Evolutionary conservation across 2,329 filamentous ascomycete genomes (phyloP), one percentile per base, ranked within the genome.

Genomic region (Arthrobotrys musiformis): DNA sequence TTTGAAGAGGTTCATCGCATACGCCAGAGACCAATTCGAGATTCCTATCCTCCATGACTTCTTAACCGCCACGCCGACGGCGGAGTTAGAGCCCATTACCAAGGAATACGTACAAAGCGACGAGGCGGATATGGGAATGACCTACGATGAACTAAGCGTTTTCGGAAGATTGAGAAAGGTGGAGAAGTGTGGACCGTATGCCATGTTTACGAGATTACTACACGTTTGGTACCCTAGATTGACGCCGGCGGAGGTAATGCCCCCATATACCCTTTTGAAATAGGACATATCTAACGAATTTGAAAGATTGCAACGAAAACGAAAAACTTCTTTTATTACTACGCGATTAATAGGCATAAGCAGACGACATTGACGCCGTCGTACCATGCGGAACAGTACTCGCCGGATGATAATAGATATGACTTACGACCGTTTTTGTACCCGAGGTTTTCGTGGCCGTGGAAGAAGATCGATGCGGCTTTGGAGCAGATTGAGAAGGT

Each of bases 1-100:
- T 80, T 84, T 93, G 0, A 92, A 91, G 82, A 84, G 86, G 8
- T 93, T 94, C 83, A 91, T 93, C 74, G 84, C 84, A n/a, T 93
- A 88, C 86, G 87, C 89, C 1, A 83, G 85, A 63, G 84, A 82
- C 17, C 84, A 86, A 37, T 93, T 91, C 81, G 82, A 87, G 4
- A 83, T 94, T 0, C 89, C 90, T 0, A 88, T 91, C 64, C 86
- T 93, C 0, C 83, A 88, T 8, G 86, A 88, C 8, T 94, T 93
- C 84, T 83, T 93, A 42, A 85, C 86, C 11, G 90, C 89, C 0
- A 84, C 85, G 0, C 89, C 89, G 2, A 90, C 89, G 0, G 89
- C 89, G 2, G 89, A 90, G 81, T 84, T 88, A 0, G 83, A 85
- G 2, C 85, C 84, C 0, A 82, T 85, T 8, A 84, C 84, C 0